Base-by-base conservation (phyloP, 169 alveolate genomes). In the Amoebophrya sp. region DNA sequence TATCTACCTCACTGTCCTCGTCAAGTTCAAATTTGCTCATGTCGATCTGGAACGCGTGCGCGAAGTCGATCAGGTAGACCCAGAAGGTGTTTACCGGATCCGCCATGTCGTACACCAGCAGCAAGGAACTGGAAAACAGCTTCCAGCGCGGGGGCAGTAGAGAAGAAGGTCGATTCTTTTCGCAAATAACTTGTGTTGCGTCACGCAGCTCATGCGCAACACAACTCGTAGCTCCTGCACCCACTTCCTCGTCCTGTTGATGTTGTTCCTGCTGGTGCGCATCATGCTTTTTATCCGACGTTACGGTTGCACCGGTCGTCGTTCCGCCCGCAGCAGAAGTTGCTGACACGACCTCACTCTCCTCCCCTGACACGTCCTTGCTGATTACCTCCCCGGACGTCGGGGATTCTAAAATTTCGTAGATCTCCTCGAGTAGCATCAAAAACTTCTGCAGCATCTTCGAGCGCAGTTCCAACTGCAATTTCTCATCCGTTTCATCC, bases 31-130 rank as follows among this genome's bases (percentile, higher is more conserved):
- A 7, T 18, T 18, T 47, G 66, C 66, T 18, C 66, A 47, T 18
- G 66, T 47, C 66, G 35, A 66, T 66, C 35, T 7, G 38, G 32
- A 66, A 66, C 83, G 83, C 83, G 32, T 66, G 83, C 29, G 83
- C 83, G 32, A 66, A 66, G 32, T 66, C 83, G 83, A 66, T 66
- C 39, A 66, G 83, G 35, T 66, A 66, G 83, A 66, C 83, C 83
- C 83, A 66, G 38, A 66, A 25, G 83, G 83, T 66, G 7, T 7
- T 25, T 18, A 66, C 35, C 32, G 83, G 83, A 3, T n/a, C 35
- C 35, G 83, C 83, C 83, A 66, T 66, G 18, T 66, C 83, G 83
- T 66, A 66, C 7, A 66, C 83, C 35, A 66, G 10, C 83, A 66
- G 35, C 29, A 66, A 1, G 32, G 83, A 66, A 7, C 35, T 12